Conservation (phyloP, 345 rosid genomes). For the Hibiscus trionum region DNA sequence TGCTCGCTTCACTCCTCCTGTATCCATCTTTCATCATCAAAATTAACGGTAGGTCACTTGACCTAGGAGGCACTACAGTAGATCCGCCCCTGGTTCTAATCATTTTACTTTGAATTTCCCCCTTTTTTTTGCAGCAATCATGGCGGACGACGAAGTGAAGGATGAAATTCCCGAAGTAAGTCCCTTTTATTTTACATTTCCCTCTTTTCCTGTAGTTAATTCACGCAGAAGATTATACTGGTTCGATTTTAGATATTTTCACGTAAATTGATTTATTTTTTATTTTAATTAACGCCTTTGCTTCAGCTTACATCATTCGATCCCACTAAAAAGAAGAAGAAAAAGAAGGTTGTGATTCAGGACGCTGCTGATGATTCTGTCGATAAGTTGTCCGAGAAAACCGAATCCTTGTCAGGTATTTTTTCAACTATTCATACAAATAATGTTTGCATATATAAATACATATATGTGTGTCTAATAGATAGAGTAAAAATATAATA, state of each 20-base stretch:
- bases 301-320: slow-evolving; percentile 77
- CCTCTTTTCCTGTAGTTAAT: not conserved
- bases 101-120: not conserved
- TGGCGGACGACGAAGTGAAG: slow-evolving; percentile 59
- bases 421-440: not conserved
- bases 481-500: too few species aligned
- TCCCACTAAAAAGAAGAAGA: slow-evolving; percentile 93
- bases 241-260: not conserved
- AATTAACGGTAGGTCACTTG: too few species aligned
- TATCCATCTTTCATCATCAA: too few species aligned
- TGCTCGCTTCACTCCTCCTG: too few species aligned
- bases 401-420: slow-evolving; percentile 60
- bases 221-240: not conserved
- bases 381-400: slow-evolving; percentile 60
- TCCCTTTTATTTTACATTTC: not conserved
- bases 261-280: not conserved
- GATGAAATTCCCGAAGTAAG: slow-evolving; percentile 53
- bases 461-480: too few species aligned
- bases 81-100: too few species aligned
- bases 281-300: not conserved
- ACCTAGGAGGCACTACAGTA: too few species aligned
- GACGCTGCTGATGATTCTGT: slow-evolving; percentile 53
- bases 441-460: too few species aligned
- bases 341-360: slow-evolving; percentile 71
- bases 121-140: slow-evolving; percentile 8